Evolutionary conservation across 306 rosid genomes (phyloP), one percentile per base, ranked within the genome.

Genomic region (Ceratonia siliqua): DNA sequence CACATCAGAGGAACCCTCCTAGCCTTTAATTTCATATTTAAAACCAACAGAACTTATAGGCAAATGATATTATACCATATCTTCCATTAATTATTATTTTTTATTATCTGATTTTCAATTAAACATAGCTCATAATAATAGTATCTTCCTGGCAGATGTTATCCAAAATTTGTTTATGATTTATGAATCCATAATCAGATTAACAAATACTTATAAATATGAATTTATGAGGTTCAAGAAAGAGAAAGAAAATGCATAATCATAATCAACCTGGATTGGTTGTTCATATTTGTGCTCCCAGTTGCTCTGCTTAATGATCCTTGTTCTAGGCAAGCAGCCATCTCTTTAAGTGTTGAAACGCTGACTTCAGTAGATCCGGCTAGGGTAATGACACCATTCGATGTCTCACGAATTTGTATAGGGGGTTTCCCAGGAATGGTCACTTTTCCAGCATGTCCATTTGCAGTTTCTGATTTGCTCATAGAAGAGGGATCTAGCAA

Each of bases 201-300:
- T 10, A 45, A 32, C 8, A 77, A 41, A 39, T 28, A 25, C 43
- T 46, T 39, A 58, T 22, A 77, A 42, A 39, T 59, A 67, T 21
- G 36, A 48, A 39, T 48, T 66, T 55, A 39, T 32, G 55, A 33
- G 25, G 69, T 61, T 82, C 58, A 82, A 49, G 50, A 35, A 62
- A 68, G 35, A 76, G 45, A 76, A 69, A 68, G 62, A 79, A 81
- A 78, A 71, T 41, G 62, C 67, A 46, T 57, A 32, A 70, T 74
- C 67, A 46, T 57, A 32, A 70, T 74, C 75, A 76, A 95, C 99
- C 99, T 95, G 15, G 99, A 95, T 80, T 95, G 99, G 76, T 90
- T 95, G 78, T 95, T 95, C 99, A 95, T 95, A 82, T 95, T 95
- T 70, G 99, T 95, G 84, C 99, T 95, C 79, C 98, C 99, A 36